Evolutionary conservation across 345 rosid genomes (phyloP), one percentile per base, ranked within the genome.

Genomic region (Leavenworthia alabamica): DNA sequence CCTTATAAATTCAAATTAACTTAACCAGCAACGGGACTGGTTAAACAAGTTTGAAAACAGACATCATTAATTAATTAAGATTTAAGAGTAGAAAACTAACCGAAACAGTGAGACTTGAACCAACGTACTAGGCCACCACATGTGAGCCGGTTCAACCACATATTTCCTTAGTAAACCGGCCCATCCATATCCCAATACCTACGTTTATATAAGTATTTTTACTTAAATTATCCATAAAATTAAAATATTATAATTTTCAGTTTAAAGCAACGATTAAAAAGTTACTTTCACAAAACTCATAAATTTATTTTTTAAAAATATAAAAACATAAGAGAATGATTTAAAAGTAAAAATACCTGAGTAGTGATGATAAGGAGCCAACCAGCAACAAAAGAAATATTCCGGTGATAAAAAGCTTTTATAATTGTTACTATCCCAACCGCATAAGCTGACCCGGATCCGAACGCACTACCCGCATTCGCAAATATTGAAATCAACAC

Each of bases 181-280:
- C 97, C 97, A 90, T 0, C 96, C 96, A 29, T 90, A 90, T 17
- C 97, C 97, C 22, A 90, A 17, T 4, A 90, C 97, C 97, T 90
- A 48, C 53, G 14, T n/a, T 33, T 33, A 33, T 33, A 2, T 10
- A 33, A 10, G 10, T 29, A 7, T 29, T 32, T 32, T 28, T 28
- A 33, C 37, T 3, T 33, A 15, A 46, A 19, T 3, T 60, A 44
- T 44, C 52, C 6, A 44, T n/a, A 12, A 59, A 26, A 11, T 26
- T 10, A 16, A 39, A 26, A 40, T n/a, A n/a, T 41, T 27, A 28
- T 28, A n/a, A 13, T n/a, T n/a, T n/a, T n/a, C n/a, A n/a, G n/a
- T n/a, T n/a, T n/a, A n/a, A n/a, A n/a, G n/a, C n/a, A n/a, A n/a
- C n/a, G n/a, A n/a, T n/a, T n/a, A n/a, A n/a, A n/a, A n/a, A n/a